Evolutionary conservation across 805 yeast species (phyloP).

Genomic region (Babjeviella inositovora): DNA sequence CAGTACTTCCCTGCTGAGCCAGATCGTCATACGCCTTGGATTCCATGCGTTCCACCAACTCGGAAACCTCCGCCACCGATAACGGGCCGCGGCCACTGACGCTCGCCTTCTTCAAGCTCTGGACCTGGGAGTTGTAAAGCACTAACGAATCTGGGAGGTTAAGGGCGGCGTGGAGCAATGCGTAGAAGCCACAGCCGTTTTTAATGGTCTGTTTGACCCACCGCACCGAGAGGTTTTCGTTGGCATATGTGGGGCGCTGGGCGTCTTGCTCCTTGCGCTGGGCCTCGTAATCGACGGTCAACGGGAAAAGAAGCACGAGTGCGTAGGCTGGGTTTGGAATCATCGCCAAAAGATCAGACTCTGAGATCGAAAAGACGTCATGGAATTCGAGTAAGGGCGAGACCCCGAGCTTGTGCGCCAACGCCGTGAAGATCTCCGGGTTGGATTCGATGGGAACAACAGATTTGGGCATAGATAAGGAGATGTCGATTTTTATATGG

Average conservation of each 20-base stretch:
- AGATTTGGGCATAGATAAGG: slow-evolving; percentile 8
- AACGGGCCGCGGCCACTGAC: no score
- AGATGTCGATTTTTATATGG: no score
- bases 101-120: slow-evolving; percentile 5
- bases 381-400: slow-evolving; percentile 42
- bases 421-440: slow-evolving; percentile 65
- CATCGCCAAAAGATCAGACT: slow-evolving; percentile 64
- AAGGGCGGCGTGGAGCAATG: slow-evolving; percentile 46
- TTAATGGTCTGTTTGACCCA: slow-evolving; percentile 81
- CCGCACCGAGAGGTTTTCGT: slow-evolving; percentile 17
- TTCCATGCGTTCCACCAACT: not conserved
- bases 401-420: slow-evolving; percentile 57
- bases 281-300: slow-evolving; percentile 43
- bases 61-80: no score
- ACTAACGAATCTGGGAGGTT: slow-evolving; percentile 29
- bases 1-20: slow-evolving; percentile 45
- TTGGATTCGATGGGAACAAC: slow-evolving; percentile 86
- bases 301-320: slow-evolving; percentile 69
- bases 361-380: slow-evolving; percentile 78
- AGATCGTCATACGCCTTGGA: slow-evolving; percentile 22
- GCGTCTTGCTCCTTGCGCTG: slow-evolving; percentile 25
- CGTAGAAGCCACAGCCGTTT: slow-evolving; percentile 90
- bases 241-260: slow-evolving; percentile 5
- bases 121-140: slow-evolving; percentile 14
- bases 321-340: slow-evolving; percentile 73